A percentile compares a stretch with the other conserved stretches of the same genome.
These are phyloP conservation scores for Pseudogymnoascus sp. DNA, from an alignment of 2,329 filamentous ascomycete species.

Conservation along the genomic window DNA sequence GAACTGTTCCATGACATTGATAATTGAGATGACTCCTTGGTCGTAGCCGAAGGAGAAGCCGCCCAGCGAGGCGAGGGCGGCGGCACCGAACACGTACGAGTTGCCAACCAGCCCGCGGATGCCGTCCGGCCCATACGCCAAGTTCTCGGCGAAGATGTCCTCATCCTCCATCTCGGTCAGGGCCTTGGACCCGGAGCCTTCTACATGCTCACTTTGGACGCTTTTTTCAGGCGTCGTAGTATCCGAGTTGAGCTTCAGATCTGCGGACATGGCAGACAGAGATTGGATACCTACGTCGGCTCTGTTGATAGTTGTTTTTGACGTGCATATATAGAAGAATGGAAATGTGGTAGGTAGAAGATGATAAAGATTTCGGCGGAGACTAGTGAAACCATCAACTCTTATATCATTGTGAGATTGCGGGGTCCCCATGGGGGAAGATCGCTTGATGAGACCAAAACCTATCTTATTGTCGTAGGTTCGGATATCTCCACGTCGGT, in stretches of 20 bases:
- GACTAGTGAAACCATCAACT: background rate
- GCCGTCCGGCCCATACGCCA: conserved; percentile 27
- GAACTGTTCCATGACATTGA: conserved; percentile 40
- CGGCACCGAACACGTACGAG: conserved; percentile 36
- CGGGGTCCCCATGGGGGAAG: background rate
- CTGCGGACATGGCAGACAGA: background rate
- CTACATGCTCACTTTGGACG: background rate
- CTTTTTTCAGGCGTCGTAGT: background rate
- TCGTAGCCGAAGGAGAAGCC: conserved; percentile 36
- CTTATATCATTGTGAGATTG: background rate
- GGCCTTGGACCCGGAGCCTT: background rate
- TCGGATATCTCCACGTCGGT: background rate
- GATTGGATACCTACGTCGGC: background rate
- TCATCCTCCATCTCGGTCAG: background rate
- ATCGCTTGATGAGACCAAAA: background rate
- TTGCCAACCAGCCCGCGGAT: conserved; percentile 30
- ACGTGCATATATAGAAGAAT: background rate
- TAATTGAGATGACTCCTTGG: conserved; percentile 34
- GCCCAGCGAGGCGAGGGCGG: conserved; percentile 36
- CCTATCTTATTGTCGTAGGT: background rate
- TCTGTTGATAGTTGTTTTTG: background rate
- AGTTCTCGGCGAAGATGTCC: background rate
- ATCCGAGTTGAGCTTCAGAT: background rate
- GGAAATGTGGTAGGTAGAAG: background rate
- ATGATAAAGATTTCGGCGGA: background rate